Evolutionary conservation across 1,284 basidiomycete genomes (phyloP).

Genomic region (Somion occarium): DNA sequence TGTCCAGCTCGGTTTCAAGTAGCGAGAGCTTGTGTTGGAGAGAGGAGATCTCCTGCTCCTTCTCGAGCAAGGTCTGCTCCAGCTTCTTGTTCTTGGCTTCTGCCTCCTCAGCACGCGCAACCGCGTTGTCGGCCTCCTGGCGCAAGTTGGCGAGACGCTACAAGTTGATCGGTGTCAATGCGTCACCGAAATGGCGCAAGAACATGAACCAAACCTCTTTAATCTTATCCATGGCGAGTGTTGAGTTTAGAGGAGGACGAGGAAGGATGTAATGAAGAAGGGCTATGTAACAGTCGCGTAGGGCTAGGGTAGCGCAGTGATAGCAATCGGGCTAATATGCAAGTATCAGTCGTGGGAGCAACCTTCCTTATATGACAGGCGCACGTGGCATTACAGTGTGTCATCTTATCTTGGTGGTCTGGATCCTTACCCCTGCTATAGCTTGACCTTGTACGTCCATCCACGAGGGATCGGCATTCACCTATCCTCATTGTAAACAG

Average conservation of each 20-base stretch:
- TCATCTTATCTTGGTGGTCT: conserved; percentile 2
- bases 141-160: conserved; percentile 76
- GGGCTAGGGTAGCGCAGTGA: conserved; percentile 24
- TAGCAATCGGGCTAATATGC: conserved; percentile 19
- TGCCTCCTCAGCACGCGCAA: conserved; percentile 77
- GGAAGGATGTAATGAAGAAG: conserved; percentile 14
- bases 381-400: conserved; percentile 1
- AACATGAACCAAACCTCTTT: conserved; percentile 49
- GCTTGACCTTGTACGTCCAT: background rate
- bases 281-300: conserved; percentile 13
- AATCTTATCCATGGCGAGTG: conserved; percentile 64
- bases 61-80: conserved; percentile 77
- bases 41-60: conserved; percentile 88
- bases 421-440: background rate
- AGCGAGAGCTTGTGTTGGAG: conserved; percentile 74
- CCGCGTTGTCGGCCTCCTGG: conserved; percentile 81
- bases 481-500: conserved; percentile 1
- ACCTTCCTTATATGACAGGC: conserved; percentile 10
- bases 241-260: conserved; percentile 11
- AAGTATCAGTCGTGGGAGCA: conserved; percentile 28
- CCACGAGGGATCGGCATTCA: background rate
- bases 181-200: background rate
- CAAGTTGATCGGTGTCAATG: conserved; percentile 1
- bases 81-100: conserved; percentile 82
- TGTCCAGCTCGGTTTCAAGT: conserved; percentile 74